phyloP scores from a whole-genome alignment of 73 alveolate genomes.

The Effrenium voratum region DNA sequence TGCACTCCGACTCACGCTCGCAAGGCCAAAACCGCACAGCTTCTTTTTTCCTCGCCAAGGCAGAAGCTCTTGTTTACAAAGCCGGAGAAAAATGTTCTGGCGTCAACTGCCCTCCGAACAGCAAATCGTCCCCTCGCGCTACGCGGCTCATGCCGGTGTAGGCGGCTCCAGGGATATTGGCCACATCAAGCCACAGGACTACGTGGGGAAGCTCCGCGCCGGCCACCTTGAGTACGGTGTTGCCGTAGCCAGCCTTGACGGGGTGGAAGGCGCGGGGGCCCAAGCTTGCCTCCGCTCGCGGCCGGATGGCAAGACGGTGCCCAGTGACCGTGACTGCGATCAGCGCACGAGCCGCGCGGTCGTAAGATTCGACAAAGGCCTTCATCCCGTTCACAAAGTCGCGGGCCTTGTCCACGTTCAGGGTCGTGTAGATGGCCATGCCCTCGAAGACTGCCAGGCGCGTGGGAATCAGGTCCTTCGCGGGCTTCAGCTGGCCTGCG shows the following conservation, averaged over 20 bases:
- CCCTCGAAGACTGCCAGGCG: not conserved
- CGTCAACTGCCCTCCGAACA: not conserved
- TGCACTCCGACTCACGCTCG: too few relatives aligned
- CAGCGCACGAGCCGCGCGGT: not conserved
- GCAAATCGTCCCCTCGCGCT: not conserved
- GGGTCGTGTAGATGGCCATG: not conserved
- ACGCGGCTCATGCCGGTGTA: constrained; percentile 44
- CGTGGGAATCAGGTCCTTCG: not conserved
- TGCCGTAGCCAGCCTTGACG: not conserved
- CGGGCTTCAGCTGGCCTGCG: not conserved
- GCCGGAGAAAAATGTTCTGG: constrained; percentile 11
- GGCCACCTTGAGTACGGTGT: not conserved
- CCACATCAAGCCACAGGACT: not conserved
- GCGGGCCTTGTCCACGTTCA: not conserved
- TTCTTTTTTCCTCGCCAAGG: too few relatives aligned
- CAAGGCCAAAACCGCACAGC: too few relatives aligned
- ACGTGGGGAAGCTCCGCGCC: constrained; percentile 38
- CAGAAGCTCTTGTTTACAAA: not conserved
- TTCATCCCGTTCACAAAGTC: constrained; percentile 20
- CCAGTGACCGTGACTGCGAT: not conserved
- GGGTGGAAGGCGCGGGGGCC: not conserved
- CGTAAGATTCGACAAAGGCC: not conserved
- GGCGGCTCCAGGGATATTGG: not conserved
- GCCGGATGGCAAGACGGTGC: not conserved
- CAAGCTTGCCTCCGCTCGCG: not conserved